Conservation (phyloP, 129 eudicot species). For the Flaveria brownii region DNA sequence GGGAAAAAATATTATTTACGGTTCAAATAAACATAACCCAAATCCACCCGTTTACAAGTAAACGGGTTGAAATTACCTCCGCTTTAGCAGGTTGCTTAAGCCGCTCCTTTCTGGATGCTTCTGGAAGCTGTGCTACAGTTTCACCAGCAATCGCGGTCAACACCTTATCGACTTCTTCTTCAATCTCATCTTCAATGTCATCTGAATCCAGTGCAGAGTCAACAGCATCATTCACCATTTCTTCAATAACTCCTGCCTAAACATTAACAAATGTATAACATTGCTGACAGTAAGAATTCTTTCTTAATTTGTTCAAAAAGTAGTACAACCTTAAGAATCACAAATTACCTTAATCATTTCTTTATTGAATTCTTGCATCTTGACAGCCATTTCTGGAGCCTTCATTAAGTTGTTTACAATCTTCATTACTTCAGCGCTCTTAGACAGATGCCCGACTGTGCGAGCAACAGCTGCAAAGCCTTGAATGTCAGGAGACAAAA, state of each 20-base stretch:
- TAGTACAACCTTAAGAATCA: neutral
- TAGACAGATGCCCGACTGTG: constrained; percentile 90
- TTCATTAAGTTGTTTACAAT: constrained; percentile 88
- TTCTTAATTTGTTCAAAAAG: neutral
- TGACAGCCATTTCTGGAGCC: constrained; percentile 81
- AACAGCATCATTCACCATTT: constrained; percentile 74
- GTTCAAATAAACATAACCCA: too few species aligned
- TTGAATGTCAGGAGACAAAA: constrained; percentile 16
- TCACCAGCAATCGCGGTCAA: constrained; percentile 92
- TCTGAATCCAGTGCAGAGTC: constrained; percentile 86
- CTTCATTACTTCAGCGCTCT: constrained; percentile 98
- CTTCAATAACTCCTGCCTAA: constrained; percentile 92
- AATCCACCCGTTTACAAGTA: neutral
- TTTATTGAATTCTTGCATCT: constrained; percentile 94
- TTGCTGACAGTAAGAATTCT: neutral
- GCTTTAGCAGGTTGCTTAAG: constrained; percentile 61
- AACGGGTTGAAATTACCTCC: constrained; percentile 38
- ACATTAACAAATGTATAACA: neutral
- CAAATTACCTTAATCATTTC: constrained; percentile 82
- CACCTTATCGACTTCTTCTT: constrained; percentile 94
- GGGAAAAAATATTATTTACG: too few species aligned
- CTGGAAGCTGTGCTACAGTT: constrained; percentile 90
- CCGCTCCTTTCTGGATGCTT: constrained; percentile 68
- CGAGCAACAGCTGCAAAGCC: constrained; percentile 77
- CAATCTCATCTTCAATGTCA: constrained; percentile 92